Evolutionary conservation across 2,329 filamentous ascomycete species (phyloP).

Genomic region (Aspergillus felis): DNA sequence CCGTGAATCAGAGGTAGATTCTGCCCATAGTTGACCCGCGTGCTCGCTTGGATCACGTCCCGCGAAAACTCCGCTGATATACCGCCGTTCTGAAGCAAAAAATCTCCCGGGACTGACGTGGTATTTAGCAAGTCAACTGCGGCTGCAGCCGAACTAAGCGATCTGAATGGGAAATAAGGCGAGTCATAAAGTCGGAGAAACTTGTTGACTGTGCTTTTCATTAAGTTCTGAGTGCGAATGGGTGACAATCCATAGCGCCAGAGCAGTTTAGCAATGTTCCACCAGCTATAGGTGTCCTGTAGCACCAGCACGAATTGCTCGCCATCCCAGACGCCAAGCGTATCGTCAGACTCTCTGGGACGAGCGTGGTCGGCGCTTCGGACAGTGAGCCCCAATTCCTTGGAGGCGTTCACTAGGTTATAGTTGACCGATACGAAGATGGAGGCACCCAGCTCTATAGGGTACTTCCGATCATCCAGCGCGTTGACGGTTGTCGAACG

Average conservation of each 20-base stretch:
- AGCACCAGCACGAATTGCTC: constrained; percentile 66
- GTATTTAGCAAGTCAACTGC: constrained; percentile 63
- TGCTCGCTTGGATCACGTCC: constrained; percentile 85
- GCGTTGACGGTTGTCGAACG: constrained; percentile 80
- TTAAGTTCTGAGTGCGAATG: constrained; percentile 66
- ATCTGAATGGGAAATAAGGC: constrained; percentile 80
- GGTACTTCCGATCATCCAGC: constrained; percentile 62
- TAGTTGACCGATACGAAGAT: constrained; percentile 86
- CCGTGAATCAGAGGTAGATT: constrained; percentile 85
- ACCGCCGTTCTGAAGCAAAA: constrained; percentile 65
- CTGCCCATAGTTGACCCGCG: constrained; percentile 90
- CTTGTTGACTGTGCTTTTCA: constrained; percentile 64
- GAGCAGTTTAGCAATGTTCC: constrained; percentile 72
- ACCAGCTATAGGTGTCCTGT: constrained; percentile 64
- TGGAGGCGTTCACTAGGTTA: constrained; percentile 71
- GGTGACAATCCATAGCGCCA: constrained; percentile 85
- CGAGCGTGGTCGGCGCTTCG: constrained; percentile 48
- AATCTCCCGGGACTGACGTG: constrained; percentile 68
- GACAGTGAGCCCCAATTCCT: constrained; percentile 65
- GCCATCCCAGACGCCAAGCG: constrained; percentile 83
- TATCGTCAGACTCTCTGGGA: constrained; percentile 41
- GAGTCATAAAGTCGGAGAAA: constrained; percentile 78
- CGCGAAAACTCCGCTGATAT: constrained; percentile 65
- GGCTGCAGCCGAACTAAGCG: constrained; percentile 64
- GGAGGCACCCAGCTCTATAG: constrained; percentile 82